Base-by-base conservation (phyloP, 2,329 filamentous ascomycete species). In the Hawksworthiomyces lignivorus region DNA sequence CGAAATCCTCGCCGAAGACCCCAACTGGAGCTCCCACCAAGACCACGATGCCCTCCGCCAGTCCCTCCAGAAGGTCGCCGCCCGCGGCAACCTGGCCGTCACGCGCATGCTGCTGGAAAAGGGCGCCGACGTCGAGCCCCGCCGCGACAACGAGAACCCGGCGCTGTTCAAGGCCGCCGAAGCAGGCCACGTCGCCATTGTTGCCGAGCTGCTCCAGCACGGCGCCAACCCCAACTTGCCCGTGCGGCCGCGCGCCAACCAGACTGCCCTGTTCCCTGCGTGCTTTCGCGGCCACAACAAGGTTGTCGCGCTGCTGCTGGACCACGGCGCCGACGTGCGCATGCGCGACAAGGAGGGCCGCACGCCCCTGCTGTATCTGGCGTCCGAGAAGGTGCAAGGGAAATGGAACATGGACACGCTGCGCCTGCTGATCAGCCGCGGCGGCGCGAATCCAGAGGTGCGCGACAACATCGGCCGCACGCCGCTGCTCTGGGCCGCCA, bases 401-500 rank as follows among this genome's bases (percentile, higher is more conserved):
- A 30, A 38, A 18, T 63, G 61, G 57, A 59, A 52, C 1, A 57
- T 62, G 8, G 62, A 64, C 7, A 72, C 70, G 7, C 57, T 70
- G 30, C 57, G 58, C 44, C 49, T 73, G 35, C 55, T 74, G 9
- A 51, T 58, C 8, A 51, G 50, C 15, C 21, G 14, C 1, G 49
- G 55, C 18, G 56, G 56, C n/a, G 58, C 62, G 32, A 50, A 60
- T 36, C 40, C 59, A 12, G 58, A 67, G 48, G 58, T 54, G 10
- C 52, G 52, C 15, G 71, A 75, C 52, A 63, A 67, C 36, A 69
- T 69, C 18, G 68, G 68, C 9, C 64, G 75, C 11, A 74, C 70
- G 22, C 69, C 75, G 3, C 54, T 79, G 31, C 65, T 77, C 46
- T 78, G 74, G 73, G 73, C 75, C 2, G 75, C 72, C 27, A 73